A percentile compares a stretch with the other conserved stretches of the same genome.
phyloP scores from a whole-genome alignment of 2,329 filamentous ascomycete species.

The Cryphonectria carpinicola region DNA sequence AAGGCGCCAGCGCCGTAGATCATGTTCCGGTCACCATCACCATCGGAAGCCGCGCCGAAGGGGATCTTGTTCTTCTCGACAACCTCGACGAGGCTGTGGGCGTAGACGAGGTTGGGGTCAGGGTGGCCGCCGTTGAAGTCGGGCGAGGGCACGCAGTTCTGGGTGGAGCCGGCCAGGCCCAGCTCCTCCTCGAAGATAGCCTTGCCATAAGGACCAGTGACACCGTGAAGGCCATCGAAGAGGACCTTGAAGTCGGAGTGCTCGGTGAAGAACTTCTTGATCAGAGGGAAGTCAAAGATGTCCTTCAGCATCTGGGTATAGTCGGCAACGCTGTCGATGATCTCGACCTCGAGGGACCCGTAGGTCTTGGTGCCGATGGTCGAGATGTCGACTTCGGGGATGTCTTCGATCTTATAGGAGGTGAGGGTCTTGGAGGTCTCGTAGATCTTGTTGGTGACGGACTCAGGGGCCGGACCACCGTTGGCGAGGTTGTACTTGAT shows the following conservation, averaged over 20 bases:
- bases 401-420: slow-evolving; percentile 88
- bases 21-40: slow-evolving; percentile 99
- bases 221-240: slow-evolving; percentile 92
- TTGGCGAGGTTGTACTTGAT: slow-evolving; percentile 99
- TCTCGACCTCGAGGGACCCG: slow-evolving; percentile 87
- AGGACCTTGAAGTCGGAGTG: slow-evolving; percentile 95
- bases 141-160: slow-evolving; percentile 90
- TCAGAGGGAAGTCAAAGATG: slow-evolving; percentile 96
- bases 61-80: slow-evolving; percentile 92
- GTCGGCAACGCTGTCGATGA: slow-evolving; percentile 90
- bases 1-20: slow-evolving; percentile 98
- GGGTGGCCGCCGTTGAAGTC: slow-evolving; percentile 98
- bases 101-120: slow-evolving; percentile 97
- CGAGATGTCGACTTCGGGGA: slow-evolving; percentile 83
- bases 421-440: slow-evolving; percentile 86
- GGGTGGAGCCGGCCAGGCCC: slow-evolving; percentile 72
- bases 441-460: slow-evolving; percentile 97
- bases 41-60: slow-evolving; percentile 95
- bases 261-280: slow-evolving; percentile 87
- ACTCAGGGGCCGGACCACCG: slow-evolving; percentile 92
- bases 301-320: slow-evolving; percentile 96
- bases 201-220: slow-evolving; percentile 92
- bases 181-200: slow-evolving; percentile 96
- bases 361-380: slow-evolving; percentile 84
- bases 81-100: slow-evolving; percentile 88